These are phyloP conservation scores for Pythium periplocum DNA, from an alignment of 352 stramenopile genomes.

Conservation along the genomic window DNA sequence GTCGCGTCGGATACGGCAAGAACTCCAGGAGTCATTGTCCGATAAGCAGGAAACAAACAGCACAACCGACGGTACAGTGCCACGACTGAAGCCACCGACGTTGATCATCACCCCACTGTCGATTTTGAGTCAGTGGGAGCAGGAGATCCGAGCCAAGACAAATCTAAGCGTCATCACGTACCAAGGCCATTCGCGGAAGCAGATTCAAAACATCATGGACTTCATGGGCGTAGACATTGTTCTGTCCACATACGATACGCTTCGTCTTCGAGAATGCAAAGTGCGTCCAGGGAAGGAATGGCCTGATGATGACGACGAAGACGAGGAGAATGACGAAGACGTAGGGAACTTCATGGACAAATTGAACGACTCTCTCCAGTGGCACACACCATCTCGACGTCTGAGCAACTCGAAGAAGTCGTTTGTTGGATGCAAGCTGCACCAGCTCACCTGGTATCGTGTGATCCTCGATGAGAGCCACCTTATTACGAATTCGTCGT, in stretches of 20 bases:
- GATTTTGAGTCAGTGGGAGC: constrained; percentile 82
- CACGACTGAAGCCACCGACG: constrained; percentile 45
- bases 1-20: constrained; percentile 36
- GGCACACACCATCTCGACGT: constrained; percentile 12
- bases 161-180: constrained; percentile 74
- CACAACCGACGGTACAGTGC: constrained; percentile 12
- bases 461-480: constrained; percentile 89
- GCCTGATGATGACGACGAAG: constrained; percentile 18
- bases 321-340: constrained; percentile 12
- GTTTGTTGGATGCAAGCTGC: constrained; percentile 52
- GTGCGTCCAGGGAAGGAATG: constrained; percentile 12
- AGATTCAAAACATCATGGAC: constrained; percentile 53
- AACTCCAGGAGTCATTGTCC: constrained; percentile 6
- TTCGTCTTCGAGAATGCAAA: constrained; percentile 70
- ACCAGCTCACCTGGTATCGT: constrained; percentile 77
- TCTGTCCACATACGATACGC: constrained; percentile 76
- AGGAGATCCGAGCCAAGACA: constrained; percentile 73
- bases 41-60: too few relatives aligned
- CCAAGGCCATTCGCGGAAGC: constrained; percentile 59
- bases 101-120: constrained; percentile 82
- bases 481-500: constrained; percentile 83
- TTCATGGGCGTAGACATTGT: constrained; percentile 81
- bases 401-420: constrained; percentile 18
- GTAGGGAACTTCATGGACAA: constrained; percentile 14
- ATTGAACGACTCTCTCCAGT: constrained; percentile 16